A percentile compares a stretch with the other conserved stretches of the same genome.
These are phyloP conservation scores for Fusarium anguioides DNA, from an alignment of 2,329 filamentous ascomycete species.

Conservation along the genomic window DNA sequence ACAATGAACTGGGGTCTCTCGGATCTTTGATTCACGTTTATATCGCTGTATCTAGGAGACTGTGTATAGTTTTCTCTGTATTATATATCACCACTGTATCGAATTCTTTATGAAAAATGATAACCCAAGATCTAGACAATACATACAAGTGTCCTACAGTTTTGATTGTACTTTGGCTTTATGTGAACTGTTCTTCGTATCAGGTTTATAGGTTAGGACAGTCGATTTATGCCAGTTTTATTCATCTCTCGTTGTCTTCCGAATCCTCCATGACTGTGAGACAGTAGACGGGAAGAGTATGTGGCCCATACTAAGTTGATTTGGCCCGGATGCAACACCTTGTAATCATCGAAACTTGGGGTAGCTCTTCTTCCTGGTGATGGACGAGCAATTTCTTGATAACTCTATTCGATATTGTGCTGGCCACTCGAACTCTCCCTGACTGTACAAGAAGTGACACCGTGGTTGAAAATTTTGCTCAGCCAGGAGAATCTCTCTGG, in stretches of 20 bases:
- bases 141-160: not conserved
- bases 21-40: conserved; percentile 3
- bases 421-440: not conserved
- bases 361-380: not conserved
- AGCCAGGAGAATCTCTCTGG: not conserved
- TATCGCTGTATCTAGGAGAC: not conserved
- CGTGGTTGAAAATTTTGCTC: no score
- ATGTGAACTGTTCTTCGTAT: not conserved
- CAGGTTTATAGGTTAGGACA: no score
- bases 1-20: conserved; percentile 1
- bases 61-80: conserved; percentile 18
- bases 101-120: not conserved
- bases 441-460: not conserved
- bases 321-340: not conserved
- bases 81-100: conserved; percentile 4
- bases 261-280: not conserved
- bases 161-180: not conserved
- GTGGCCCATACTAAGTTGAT: not conserved
- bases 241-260: not conserved
- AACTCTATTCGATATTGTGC: not conserved
- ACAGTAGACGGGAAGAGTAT: not conserved
- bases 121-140: not conserved
- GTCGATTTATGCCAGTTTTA: not conserved
- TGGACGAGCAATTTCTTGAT: not conserved
- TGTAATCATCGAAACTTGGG: not conserved